phyloP scores from a whole-genome alignment of 352 stramenopile species.

The Aphanomyces stellatus region DNA sequence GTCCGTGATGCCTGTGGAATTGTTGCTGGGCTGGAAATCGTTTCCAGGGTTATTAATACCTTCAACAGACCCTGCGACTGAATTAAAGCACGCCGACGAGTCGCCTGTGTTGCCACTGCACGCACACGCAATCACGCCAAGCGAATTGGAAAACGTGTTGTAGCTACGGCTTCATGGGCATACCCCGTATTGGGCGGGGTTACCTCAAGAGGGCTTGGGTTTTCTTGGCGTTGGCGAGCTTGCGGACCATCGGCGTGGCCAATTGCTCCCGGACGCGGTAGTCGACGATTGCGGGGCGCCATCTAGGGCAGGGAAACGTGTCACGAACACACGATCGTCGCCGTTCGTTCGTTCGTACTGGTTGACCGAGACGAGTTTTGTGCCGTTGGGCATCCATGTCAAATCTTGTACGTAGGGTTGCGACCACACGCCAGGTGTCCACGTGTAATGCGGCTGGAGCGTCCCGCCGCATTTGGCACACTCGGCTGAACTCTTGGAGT shows the following conservation, averaged over 20 bases:
- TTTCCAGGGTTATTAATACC: no score
- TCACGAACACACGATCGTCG: neutral
- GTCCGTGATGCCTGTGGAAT: neutral
- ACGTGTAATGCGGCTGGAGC: slow-evolving; percentile 4
- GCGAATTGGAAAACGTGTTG: neutral
- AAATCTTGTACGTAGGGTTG: neutral
- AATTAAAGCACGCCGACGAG: neutral
- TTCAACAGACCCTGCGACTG: neutral
- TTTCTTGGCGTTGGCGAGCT: slow-evolving; percentile 3
- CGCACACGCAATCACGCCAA: slow-evolving; percentile 9
- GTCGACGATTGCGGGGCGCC: neutral
- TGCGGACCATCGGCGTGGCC: neutral
- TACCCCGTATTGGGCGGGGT: neutral
- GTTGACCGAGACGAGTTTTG: slow-evolving; percentile 11
- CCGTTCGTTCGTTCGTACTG: neutral
- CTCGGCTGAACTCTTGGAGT: neutral
- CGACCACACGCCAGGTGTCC: slow-evolving; percentile 5
- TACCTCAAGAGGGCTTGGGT: neutral
- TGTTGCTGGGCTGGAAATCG: no score
- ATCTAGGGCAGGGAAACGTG: neutral
- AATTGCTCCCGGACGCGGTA: neutral
- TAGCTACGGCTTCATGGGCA: slow-evolving; percentile 12
- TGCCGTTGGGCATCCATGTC: slow-evolving; percentile 14
- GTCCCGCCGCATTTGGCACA: slow-evolving; percentile 14
- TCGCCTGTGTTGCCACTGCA: neutral